Evolutionary conservation across 1,284 basidiomycete genomes (phyloP).

Genomic region (Inonotus hispidus): DNA sequence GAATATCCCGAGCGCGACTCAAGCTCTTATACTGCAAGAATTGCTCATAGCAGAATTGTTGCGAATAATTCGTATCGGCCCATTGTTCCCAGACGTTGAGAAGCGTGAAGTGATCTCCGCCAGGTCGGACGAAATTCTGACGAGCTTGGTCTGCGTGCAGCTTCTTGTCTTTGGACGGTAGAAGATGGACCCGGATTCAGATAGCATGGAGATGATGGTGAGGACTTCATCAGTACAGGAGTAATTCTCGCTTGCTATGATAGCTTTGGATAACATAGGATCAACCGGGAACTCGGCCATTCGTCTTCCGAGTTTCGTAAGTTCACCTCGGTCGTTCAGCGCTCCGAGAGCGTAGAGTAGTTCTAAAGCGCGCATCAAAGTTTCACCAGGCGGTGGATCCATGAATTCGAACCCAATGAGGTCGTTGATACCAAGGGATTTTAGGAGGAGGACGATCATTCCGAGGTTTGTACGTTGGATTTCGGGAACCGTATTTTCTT

Average conservation of each 20-base stretch:
- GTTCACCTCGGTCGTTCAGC: slow-evolving; percentile 91
- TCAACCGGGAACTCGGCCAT: slow-evolving; percentile 99
- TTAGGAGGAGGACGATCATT: slow-evolving; percentile 92
- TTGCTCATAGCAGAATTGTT: slow-evolving; percentile 94
- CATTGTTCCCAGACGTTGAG: slow-evolving; percentile 99
- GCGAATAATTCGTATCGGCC: slow-evolving; percentile 94
- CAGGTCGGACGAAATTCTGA: slow-evolving; percentile 91
- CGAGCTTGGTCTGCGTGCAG: slow-evolving; percentile 94
- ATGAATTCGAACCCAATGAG: slow-evolving; percentile 99
- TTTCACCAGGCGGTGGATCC: slow-evolving; percentile 98
- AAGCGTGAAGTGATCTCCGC: slow-evolving; percentile 97
- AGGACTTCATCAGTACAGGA: slow-evolving; percentile 96
- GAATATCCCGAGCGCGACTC: slow-evolving; percentile 90
- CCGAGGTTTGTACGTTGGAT: slow-evolving; percentile 97
- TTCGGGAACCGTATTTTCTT: slow-evolving; percentile 95
- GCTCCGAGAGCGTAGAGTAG: slow-evolving; percentile 94
- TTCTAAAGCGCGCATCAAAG: slow-evolving; percentile 93
- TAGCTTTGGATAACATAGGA: slow-evolving; percentile 94
- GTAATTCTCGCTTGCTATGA: slow-evolving; percentile 93
- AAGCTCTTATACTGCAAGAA: slow-evolving; percentile 97
- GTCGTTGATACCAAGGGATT: slow-evolving; percentile 96
- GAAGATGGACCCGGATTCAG: slow-evolving; percentile 91
- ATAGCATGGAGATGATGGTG: slow-evolving; percentile 97
- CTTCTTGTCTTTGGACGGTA: slow-evolving; percentile 98
- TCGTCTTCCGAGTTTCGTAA: slow-evolving; percentile 91